Evolutionary conservation across 1,284 basidiomycete species (phyloP).

Genomic region (Leccinum subspadiceum): DNA sequence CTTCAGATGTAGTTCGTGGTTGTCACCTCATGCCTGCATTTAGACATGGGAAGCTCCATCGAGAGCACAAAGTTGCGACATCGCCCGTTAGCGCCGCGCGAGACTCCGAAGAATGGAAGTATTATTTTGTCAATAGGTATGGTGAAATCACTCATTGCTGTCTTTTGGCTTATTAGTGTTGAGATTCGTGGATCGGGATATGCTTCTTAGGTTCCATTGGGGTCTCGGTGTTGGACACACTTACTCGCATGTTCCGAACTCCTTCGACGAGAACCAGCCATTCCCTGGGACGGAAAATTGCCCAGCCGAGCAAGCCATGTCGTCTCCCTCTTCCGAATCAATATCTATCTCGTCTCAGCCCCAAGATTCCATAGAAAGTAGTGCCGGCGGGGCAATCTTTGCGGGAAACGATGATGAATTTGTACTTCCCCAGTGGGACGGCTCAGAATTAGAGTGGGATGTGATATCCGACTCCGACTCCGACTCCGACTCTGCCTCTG

Average conservation of each 20-base stretch:
- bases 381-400: not conserved
- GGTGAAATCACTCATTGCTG: not conserved
- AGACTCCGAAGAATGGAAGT: not conserved
- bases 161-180: not conserved
- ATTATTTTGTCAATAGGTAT: not conserved
- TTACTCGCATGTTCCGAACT: not conserved
- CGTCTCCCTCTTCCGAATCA: not conserved
- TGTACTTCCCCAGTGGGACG: not conserved
- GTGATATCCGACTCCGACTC: not conserved
- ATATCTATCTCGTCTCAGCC: not conserved
- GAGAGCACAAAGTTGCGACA: not conserved
- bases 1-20: not conserved
- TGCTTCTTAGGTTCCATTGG: conserved; percentile 4
- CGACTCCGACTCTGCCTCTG: not conserved
- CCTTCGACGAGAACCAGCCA: not conserved
- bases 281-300: not conserved
- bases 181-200: conserved; percentile 13
- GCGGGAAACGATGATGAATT: not conserved
- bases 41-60: not conserved
- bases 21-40: not conserved
- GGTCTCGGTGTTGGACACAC: conserved; percentile 8
- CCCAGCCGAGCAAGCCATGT: not conserved
- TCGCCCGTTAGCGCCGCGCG: too few species aligned
- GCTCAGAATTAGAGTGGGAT: not conserved
- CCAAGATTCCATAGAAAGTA: not conserved